Evolutionary conservation across 202 grass and related monocot species (phyloP), one percentile per base, ranked within the genome.

Genomic region (Setaria viridis): DNA sequence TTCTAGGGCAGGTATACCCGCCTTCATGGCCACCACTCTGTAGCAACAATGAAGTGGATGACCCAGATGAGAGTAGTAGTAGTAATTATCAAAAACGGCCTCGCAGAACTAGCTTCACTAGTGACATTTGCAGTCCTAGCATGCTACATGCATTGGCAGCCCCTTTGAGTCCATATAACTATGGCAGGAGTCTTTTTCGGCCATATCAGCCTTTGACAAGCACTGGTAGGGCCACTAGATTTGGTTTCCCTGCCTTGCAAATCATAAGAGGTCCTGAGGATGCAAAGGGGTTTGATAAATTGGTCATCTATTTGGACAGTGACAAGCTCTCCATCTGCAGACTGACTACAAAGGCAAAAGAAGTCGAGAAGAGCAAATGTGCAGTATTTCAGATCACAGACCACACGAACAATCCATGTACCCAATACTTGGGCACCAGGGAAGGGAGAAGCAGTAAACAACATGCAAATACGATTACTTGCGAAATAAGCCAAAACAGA

Each of bases 371-470:
- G 57, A 72, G 29, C 10, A 64, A 79, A 30, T 42, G 58, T 46
- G 16, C 25, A 32, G 56, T 54, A 9, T 75, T 55, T 74, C 25
- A 17, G 29, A 74, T 74, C 29, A 25, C 41, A 56, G 49, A 83
- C 16, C 20, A 82, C 29, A 78, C 39, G 59, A 50, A 54, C 0
- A 11, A 34, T 62, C 47, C 68, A 47, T 49, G 60, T 62, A 50
- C 72, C 29, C 70, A 34, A 32, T 64, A 82, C 25, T 70, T 41
- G 55, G 72, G 62, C 50, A 15, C n/a, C 21, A 48, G 60, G 29
- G 76, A 91, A 82, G 81, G 30, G 8, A 88, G 89, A 83, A 85
- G 34, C 37, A 56, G 13, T 30, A 84, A 90, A 57, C 74, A 85
- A 14, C 64, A 17, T 17, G 79, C 84, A 33, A 25, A n/a, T 16